Evolutionary conservation across 345 rosid species (phyloP).

Genomic region (Eucalyptus pauciflora): DNA sequence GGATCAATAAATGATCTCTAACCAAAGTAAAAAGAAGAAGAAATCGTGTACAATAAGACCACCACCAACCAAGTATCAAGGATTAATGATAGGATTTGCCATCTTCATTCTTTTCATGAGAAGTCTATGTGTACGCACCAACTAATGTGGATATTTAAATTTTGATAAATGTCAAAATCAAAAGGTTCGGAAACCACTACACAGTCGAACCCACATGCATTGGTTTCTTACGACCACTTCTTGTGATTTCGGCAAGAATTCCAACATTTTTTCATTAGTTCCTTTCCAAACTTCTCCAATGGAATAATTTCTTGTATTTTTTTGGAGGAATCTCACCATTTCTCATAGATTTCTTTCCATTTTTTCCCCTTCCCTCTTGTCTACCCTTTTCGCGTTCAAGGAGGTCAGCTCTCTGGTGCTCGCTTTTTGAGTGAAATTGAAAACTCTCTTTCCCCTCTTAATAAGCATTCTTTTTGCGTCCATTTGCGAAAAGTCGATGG

Average conservation of each 20-base stretch:
- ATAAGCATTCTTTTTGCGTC: background rate
- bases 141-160: fast-evolving
- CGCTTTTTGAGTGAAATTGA: background rate
- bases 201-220: fast-evolving
- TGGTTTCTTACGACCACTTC: background rate
- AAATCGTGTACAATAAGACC: background rate
- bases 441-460: too few relatives aligned
- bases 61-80: background rate
- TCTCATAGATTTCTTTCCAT: background rate
- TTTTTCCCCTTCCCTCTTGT: background rate
- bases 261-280: background rate
- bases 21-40: background rate
- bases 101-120: background rate
- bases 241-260: background rate
- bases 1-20: background rate
- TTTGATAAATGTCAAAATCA: background rate
- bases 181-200: fast-evolving
- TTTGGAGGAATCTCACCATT: background rate
- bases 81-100: background rate
- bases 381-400: background rate
- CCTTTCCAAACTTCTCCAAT: background rate
- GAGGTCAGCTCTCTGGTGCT: background rate
- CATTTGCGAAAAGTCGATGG: background rate
- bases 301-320: background rate
- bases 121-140: background rate